These are phyloP conservation scores for Fomitopsis pinicola DNA, from an alignment of 1,284 basidiomycete species.

Conservation along the genomic window DNA sequence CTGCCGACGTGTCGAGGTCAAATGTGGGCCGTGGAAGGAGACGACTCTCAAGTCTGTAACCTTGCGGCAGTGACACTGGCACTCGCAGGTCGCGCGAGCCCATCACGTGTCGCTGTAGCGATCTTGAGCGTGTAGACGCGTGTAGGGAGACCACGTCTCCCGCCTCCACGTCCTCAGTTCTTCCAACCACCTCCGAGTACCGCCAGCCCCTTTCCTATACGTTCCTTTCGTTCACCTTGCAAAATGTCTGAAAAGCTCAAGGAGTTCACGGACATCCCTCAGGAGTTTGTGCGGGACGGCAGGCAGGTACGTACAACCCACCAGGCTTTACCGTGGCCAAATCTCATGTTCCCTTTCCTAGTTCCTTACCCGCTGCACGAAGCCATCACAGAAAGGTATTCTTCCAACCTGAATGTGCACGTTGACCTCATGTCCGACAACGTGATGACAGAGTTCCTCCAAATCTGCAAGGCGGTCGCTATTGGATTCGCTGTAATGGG, in stretches of 20 bases:
- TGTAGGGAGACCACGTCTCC: background rate
- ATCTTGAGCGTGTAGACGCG: too few relatives aligned
- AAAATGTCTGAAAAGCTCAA: constrained; percentile 87
- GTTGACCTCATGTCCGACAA: background rate
- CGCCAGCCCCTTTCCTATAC: constrained; percentile 7
- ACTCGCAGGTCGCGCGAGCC: too few relatives aligned
- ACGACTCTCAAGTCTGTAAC: too few relatives aligned
- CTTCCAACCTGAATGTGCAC: constrained; percentile 14
- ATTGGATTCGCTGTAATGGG: constrained; percentile 97
- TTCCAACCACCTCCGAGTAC: too few relatives aligned
- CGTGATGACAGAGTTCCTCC: constrained; percentile 71
- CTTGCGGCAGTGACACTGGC: too few relatives aligned
- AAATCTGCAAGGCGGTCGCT: constrained; percentile 91
- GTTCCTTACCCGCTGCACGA: constrained; percentile 97
- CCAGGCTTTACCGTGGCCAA: background rate
- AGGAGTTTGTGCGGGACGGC: constrained; percentile 90
- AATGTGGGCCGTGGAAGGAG: background rate
- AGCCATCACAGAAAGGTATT: constrained; percentile 91
- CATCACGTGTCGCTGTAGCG: background rate
- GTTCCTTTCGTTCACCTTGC: constrained; percentile 15
- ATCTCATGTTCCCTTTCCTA: constrained; percentile 27
- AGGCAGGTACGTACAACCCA: constrained; percentile 67
- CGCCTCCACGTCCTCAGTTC: background rate
- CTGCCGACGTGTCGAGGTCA: background rate
- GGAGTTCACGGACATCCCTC: constrained; percentile 89